These are phyloP conservation scores for Salvia sclarea DNA, from an alignment of 305 asterid species.

Conservation along the genomic window DNA sequence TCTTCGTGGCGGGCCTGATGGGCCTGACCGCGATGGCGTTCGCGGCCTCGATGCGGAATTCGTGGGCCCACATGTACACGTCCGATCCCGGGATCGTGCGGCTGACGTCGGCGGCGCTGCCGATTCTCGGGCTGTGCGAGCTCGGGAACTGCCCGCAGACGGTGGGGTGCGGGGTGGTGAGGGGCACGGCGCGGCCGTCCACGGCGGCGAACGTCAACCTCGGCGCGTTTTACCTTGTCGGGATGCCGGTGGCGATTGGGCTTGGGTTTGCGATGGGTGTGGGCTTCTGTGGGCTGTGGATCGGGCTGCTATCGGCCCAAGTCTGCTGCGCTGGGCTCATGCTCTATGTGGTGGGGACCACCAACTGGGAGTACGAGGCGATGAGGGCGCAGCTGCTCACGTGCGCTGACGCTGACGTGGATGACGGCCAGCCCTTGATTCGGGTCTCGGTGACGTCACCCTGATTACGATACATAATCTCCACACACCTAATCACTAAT, in stretches of 20 bases:
- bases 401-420: constrained; percentile 55
- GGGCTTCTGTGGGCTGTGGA: constrained; percentile 84
- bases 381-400: constrained; percentile 71
- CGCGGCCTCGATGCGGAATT: constrained; percentile 42
- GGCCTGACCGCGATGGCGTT: constrained; percentile 62
- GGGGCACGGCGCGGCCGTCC: constrained; percentile 79
- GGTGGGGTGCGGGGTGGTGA: constrained; percentile 78
- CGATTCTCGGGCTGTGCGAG: constrained; percentile 80
- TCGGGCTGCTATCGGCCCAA: constrained; percentile 77
- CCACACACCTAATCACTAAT: too few species aligned
- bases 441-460: constrained; percentile 56
- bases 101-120: constrained; percentile 67
- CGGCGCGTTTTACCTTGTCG: constrained; percentile 80
- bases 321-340: constrained; percentile 78
- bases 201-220: constrained; percentile 88
- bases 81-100: constrained; percentile 48
- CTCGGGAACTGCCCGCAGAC: constrained; percentile 94
- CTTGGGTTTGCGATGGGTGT: constrained; percentile 53
- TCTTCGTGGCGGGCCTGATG: constrained; percentile 55
- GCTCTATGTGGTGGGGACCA: constrained; percentile 77
- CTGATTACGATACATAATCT: too few species aligned
- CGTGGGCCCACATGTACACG: constrained; percentile 76
- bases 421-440: constrained; percentile 68
- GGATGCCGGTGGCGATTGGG: constrained; percentile 82
- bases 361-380: constrained; percentile 72